Conservation (phyloP, 805 yeast genomes). For the Grigorovia humatica region DNA sequence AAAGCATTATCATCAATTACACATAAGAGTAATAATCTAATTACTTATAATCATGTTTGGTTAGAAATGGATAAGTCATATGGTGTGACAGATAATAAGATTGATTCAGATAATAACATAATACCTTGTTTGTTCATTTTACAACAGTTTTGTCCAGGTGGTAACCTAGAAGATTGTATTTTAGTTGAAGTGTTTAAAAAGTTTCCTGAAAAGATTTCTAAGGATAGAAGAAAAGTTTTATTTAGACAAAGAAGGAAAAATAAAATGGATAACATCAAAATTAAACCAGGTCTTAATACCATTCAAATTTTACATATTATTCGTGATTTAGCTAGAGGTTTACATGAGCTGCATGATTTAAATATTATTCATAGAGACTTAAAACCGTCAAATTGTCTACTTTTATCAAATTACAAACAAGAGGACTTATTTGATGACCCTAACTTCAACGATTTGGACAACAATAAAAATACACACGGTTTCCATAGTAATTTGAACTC, state of each 20-base stretch:
- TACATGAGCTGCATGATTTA: constrained; percentile 57
- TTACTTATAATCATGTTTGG: constrained; percentile 89
- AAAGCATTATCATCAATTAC: constrained; percentile 46
- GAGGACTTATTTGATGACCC: constrained; percentile 12
- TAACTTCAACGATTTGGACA: constrained; percentile 4
- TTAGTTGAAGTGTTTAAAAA: constrained; percentile 24
- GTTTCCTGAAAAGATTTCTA: constrained; percentile 29
- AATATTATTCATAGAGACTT: constrained; percentile 82
- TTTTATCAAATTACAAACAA: constrained; percentile 27
- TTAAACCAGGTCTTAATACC: constrained; percentile 33
- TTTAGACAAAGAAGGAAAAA: constrained; percentile 17
- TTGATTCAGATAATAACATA: constrained; percentile 8
- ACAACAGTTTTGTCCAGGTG: constrained; percentile 85
- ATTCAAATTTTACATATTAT: constrained; percentile 61
- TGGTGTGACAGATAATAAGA: constrained; percentile 16
- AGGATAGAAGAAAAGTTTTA: constrained; percentile 31
- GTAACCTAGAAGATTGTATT: constrained; percentile 66
- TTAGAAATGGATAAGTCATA: constrained; percentile 53
- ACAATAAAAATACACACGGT: constrained; percentile 4
- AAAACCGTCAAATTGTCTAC: constrained; percentile 79
- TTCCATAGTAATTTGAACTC: constrained; percentile 4
- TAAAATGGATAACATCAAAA: background rate
- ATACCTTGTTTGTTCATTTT: constrained; percentile 70
- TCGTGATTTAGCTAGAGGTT: constrained; percentile 58
- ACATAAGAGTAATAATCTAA: constrained; percentile 49